Conservation (phyloP, 2,329 filamentous ascomycete genomes). For the Pezicula radicicola region DNA sequence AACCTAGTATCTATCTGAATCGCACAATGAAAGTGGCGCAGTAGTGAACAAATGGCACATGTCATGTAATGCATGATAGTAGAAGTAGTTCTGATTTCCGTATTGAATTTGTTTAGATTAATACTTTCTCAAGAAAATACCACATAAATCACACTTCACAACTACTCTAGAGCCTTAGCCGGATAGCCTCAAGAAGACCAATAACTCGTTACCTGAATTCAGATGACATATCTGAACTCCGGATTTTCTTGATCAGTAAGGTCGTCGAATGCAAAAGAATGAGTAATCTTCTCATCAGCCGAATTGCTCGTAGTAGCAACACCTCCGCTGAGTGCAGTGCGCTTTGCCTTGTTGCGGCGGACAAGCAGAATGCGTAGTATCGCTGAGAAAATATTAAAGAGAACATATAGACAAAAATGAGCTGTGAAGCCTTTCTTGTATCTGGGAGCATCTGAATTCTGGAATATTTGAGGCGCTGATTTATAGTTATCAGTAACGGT, state of each 20-base stretch:
- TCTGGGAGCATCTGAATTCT: constrained; percentile 12
- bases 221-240: constrained; percentile 11
- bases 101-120: too few species aligned
- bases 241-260: constrained; percentile 27
- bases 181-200: too few species aligned
- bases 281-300: not conserved
- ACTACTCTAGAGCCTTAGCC: too few species aligned
- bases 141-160: too few species aligned
- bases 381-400: constrained; percentile 29
- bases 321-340: not conserved
- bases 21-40: too few species aligned
- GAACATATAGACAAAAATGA: constrained; percentile 32
- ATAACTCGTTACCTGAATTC: too few species aligned
- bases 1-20: too few species aligned
- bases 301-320: not conserved
- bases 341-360: constrained; percentile 20
- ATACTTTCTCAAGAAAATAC: too few species aligned
- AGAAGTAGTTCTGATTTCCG: too few species aligned
- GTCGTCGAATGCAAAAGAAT: constrained; percentile 1
- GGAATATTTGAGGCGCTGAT: constrained; percentile 19
- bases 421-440: constrained; percentile 30
- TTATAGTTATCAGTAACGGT: constrained; percentile 14
- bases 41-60: too few species aligned
- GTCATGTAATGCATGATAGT: too few species aligned
- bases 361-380: constrained; percentile 21